phyloP scores from a whole-genome alignment of 1,139 yeast genomes.

The Blastobotrys buckinghamii region DNA sequence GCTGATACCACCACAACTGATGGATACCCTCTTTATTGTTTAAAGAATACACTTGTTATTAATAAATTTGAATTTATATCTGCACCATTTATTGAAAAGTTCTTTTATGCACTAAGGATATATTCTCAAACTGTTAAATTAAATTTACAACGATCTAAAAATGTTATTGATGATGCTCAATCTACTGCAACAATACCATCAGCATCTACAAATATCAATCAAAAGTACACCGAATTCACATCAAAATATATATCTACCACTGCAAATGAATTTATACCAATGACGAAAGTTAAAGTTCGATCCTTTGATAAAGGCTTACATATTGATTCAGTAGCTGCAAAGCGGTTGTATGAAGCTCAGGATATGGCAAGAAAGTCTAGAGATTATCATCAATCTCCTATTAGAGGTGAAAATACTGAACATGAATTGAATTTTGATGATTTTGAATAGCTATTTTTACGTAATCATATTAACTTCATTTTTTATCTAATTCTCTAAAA shows the following conservation, averaged over 20 bases:
- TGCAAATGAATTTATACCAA: no score
- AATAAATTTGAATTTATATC: background rate
- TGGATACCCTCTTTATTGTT: conserved; percentile 6
- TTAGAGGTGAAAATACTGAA: background rate
- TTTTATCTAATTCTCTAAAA: no score
- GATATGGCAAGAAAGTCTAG: background rate
- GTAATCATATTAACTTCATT: no score
- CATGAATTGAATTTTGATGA: conserved; percentile 1
- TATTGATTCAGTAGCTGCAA: background rate
- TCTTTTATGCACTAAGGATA: background rate
- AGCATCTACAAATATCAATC: background rate
- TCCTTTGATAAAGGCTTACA: background rate
- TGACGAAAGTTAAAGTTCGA: background rate
- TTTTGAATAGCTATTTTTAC: background rate
- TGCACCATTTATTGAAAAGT: background rate
- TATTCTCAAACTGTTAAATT: background rate
- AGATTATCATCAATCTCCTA: background rate
- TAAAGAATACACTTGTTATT: conserved; percentile 3
- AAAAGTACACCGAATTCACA: background rate
- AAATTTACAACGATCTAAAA: background rate
- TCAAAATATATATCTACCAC: no score
- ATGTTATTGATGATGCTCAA: background rate
- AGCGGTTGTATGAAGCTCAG: background rate
- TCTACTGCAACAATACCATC: background rate
- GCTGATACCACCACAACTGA: background rate